Conservation (phyloP, 1,284 basidiomycete species). For the Melampsora abietis-canadensis region DNA sequence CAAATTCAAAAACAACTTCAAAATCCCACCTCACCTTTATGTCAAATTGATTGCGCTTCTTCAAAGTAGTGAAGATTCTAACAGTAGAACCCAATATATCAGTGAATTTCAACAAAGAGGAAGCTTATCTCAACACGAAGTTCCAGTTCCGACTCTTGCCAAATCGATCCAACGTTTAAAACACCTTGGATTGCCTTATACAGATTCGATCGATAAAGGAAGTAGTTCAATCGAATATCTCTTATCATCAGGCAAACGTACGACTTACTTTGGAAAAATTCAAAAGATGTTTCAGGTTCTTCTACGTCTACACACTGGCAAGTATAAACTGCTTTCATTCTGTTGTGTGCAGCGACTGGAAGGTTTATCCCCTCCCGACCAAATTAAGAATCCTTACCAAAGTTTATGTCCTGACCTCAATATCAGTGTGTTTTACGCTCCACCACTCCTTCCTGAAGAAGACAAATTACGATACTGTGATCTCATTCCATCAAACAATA, state of each 20-base stretch:
- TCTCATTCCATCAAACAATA: slow-evolving; percentile 9
- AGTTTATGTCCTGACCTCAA: slow-evolving; percentile 23
- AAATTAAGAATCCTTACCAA: slow-evolving; percentile 14
- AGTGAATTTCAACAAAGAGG: slow-evolving; percentile 8
- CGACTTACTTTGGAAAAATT: slow-evolving; percentile 17
- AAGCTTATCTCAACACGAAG: background rate
- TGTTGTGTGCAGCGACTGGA: slow-evolving; percentile 14
- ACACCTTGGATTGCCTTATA: slow-evolving; percentile 12
- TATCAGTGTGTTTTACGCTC: slow-evolving; percentile 15
- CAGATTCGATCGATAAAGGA: slow-evolving; percentile 19
- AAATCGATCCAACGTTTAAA: slow-evolving; percentile 11
- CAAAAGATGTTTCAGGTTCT: slow-evolving; percentile 13
- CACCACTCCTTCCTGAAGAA: slow-evolving; percentile 6
- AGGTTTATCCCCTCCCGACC: background rate
- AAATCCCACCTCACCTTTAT: slow-evolving; percentile 18
- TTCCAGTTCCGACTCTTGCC: slow-evolving; percentile 18
- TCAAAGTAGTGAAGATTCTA: background rate
- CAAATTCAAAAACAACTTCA: slow-evolving; percentile 12
- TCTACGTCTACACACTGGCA: slow-evolving; percentile 2
- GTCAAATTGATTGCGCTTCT: slow-evolving; percentile 3
- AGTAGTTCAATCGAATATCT: slow-evolving; percentile 33
- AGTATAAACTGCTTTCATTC: slow-evolving; percentile 13
- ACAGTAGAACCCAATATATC: slow-evolving; percentile 3
- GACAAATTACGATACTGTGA: slow-evolving; percentile 11
- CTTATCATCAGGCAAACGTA: background rate